A percentile compares a stretch with the other conserved stretches of the same genome.
Conservation (phyloP, 2,329 filamentous ascomycete species). For the Verticillium isaacii region DNA sequence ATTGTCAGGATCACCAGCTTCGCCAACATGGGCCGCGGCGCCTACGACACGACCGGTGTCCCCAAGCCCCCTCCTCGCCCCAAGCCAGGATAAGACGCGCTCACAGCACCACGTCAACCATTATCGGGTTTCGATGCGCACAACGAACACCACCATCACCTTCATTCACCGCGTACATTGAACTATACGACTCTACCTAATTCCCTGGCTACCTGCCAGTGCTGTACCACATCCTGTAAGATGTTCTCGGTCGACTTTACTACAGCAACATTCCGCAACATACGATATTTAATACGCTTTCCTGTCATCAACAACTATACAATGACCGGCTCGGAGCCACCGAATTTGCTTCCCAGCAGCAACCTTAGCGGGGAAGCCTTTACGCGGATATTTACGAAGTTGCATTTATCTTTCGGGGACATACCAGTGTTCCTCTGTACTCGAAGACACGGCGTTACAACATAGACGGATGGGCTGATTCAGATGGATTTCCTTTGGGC, state of each 20-base stretch:
- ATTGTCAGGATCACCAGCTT: constrained; percentile 23
- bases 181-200: background rate
- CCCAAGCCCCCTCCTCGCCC: constrained; percentile 40
- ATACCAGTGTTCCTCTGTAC: background rate
- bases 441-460: constrained; percentile 2
- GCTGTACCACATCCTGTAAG: background rate
- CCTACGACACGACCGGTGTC: constrained; percentile 47
- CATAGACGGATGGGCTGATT: constrained; percentile 1
- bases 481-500: background rate
- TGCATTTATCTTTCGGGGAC: background rate
- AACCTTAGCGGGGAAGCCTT: constrained; percentile 14
- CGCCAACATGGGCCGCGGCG: constrained; percentile 45
- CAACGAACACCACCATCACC: constrained; percentile 6
- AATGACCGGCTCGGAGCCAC: constrained; percentile 31
- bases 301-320: constrained; percentile 26
- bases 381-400: constrained; percentile 4
- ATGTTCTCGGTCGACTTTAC: constrained; percentile 8
- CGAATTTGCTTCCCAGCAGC: constrained; percentile 31
- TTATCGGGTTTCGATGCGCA: too few species aligned
- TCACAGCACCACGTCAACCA: background rate
- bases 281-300: constrained; percentile 29
- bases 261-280: constrained; percentile 12
- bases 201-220: background rate
- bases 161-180: constrained; percentile 7
- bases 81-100: constrained; percentile 28